Percentiles rank a stretch among this genome's conserved stretches.
These are phyloP conservation scores for Botryotinia calthae DNA, from an alignment of 2,329 filamentous ascomycete species.

Conservation along the genomic window DNA sequence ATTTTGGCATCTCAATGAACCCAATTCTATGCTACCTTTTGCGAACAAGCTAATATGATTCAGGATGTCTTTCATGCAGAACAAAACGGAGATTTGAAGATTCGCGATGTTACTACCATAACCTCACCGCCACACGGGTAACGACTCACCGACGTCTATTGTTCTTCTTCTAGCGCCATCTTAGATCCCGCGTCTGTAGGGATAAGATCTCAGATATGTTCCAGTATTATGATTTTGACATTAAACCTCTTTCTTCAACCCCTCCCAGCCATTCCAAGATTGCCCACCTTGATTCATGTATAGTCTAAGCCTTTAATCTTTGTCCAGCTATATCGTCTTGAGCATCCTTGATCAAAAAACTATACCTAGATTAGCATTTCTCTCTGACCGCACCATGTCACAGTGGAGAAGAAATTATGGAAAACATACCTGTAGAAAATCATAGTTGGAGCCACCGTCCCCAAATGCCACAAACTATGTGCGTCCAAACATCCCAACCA, in stretches of 20 bases:
- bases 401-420: too few relatives aligned
- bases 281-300: neutral
- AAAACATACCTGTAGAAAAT: conserved; percentile 89
- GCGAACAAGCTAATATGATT: neutral
- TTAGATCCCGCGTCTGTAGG: neutral
- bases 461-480: conserved; percentile 92
- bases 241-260: neutral
- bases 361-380: conserved; percentile 41
- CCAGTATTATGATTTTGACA: neutral
- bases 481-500: conserved; percentile 81
- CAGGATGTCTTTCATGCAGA: neutral
- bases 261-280: neutral
- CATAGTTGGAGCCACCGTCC: conserved; percentile 82
- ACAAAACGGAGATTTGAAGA: neutral
- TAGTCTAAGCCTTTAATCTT: conserved; percentile 65
- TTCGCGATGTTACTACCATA: neutral
- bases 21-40: neutral
- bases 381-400: neutral
- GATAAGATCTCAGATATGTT: neutral
- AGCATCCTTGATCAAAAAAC: conserved; percentile 83
- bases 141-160: neutral
- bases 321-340: conserved; percentile 74
- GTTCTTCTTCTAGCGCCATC: neutral
- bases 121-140: neutral
- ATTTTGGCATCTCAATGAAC: neutral